These are phyloP conservation scores for Vigna reflexopilosa DNA, from an alignment of 306 rosid species.

Conservation along the genomic window DNA sequence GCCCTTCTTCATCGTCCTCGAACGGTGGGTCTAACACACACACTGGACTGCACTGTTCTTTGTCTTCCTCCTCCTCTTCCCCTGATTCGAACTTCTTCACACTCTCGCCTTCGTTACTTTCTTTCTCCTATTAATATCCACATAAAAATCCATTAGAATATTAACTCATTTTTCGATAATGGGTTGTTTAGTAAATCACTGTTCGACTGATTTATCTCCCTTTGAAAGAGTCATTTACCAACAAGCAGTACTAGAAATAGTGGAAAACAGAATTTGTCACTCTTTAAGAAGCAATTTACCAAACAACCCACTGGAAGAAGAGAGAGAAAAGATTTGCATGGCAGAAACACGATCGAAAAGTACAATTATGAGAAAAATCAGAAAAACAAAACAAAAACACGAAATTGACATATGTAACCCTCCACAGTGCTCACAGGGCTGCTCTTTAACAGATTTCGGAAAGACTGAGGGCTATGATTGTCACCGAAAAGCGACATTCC, in stretches of 20 bases:
- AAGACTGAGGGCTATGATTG: conserved; percentile 31
- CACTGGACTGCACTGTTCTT: conserved; percentile 96
- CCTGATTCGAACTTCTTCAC: conserved; percentile 51
- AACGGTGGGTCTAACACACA: conserved; percentile 93
- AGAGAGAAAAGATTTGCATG: conserved; percentile 50
- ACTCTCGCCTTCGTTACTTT: conserved; percentile 45
- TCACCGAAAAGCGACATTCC: conserved; percentile 37
- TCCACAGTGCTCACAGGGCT: background rate
- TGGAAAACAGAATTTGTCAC: conserved; percentile 32
- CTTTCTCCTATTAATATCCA: conserved; percentile 54
- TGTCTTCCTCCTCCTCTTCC: conserved; percentile 83
- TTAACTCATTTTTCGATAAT: too few relatives aligned
- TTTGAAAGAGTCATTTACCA: conserved; percentile 39
- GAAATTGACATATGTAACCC: conserved; percentile 51
- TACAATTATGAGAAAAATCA: conserved; percentile 45
- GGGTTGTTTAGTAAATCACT: too few relatives aligned
- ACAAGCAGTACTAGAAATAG: conserved; percentile 3
- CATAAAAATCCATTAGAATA: conserved; percentile 18
- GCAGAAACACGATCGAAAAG: conserved; percentile 50
- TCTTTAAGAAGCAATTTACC: conserved; percentile 12
- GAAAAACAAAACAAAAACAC: conserved; percentile 14
- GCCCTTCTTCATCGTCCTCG: conserved; percentile 67
- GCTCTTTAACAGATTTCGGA: background rate
- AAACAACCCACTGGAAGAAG: conserved; percentile 12
- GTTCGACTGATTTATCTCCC: too few relatives aligned